Base-by-base conservation (phyloP, 192 early-diverging fungal genomes). In the Umbelopsis sp. region DNA sequence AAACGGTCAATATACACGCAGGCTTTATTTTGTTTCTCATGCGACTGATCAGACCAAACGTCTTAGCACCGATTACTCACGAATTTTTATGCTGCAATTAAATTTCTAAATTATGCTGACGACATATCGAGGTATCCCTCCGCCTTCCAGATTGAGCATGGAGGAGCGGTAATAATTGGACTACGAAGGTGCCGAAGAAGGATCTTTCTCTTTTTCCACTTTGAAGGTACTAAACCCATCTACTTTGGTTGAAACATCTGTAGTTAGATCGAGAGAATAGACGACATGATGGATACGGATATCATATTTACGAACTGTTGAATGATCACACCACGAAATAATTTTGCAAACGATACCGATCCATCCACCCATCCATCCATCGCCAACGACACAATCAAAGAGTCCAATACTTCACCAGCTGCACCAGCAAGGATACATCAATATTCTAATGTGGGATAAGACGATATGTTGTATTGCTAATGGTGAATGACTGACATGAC, bases 301-400 rank as follows among this genome's bases (percentile, higher is more conserved):
- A 24, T 24, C 22, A 25, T 10, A 24, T 12, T 53, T 22, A 14
- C 22, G 14, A 29, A 53, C 6, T 11, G 24, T 26, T 22, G 12
- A 53, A 26, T 22, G 52, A 53, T 53, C 24, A 7, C 22, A 22
- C 52, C 12, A 12, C 24, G 26, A 53, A 22, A 12, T 53, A 41
- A 41, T 53, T 53, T 22, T 53, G 21, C 21, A 26, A 53, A 53
- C 22, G 22, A 11, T 24, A 12, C 4, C 52, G 12, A 62, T 62
- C 56, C 56, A 62, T 62, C 56, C 56, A 62, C 34, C 56, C 56
- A 62, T 62, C 56, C 56, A 62, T 62, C 56, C 31, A 62, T 53
- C 52, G 14, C 22, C 56, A 62, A 12, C 8, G 7, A 32, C 56
- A 31, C 26, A 14, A 62, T 41, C 8, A 32, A 34, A 17, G 31